Conservation (phyloP, 352 stramenopile genomes). For the Globisporangium okanoganense region DNA sequence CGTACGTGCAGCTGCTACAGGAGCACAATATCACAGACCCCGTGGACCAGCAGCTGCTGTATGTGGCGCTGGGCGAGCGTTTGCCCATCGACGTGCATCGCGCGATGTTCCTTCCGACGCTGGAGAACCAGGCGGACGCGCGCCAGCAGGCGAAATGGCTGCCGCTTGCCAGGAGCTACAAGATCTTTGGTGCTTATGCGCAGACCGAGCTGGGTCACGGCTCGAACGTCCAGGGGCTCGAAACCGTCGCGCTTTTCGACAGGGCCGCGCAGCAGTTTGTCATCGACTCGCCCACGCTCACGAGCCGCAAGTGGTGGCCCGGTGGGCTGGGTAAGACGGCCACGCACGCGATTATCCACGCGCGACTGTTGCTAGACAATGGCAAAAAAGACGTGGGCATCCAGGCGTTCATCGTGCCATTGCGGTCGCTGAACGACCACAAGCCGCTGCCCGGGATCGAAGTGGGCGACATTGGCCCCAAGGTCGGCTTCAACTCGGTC, state of each 20-base stretch:
- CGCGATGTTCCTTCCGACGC: conserved; percentile 61
- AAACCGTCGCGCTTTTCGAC: conserved; percentile 93
- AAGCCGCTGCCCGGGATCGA: conserved; percentile 81
- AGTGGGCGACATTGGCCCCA: conserved; percentile 90
- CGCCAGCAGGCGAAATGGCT: conserved; percentile 67
- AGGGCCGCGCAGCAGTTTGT: conserved; percentile 89
- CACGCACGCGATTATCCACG: conserved; percentile 92
- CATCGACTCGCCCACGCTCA: conserved; percentile 93
- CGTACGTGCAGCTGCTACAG: conserved; percentile 36
- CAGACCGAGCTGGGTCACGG: conserved; percentile 96
- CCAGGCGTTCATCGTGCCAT: conserved; percentile 92
- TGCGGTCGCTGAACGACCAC: conserved; percentile 81
- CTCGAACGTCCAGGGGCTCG: conserved; percentile 87
- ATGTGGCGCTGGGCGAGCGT: conserved; percentile 41
- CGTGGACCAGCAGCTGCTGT: conserved; percentile 32
- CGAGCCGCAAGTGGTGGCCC: conserved; percentile 95
- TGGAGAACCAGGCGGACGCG: conserved; percentile 61
- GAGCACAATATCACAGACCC: conserved; percentile 27
- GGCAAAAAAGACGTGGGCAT: conserved; percentile 72
- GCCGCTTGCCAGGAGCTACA: conserved; percentile 48
- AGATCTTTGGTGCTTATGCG: conserved; percentile 89
- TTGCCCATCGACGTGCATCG: conserved; percentile 49
- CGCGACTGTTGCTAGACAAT: conserved; percentile 58
- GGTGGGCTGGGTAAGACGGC: conserved; percentile 88
- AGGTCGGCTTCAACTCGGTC: conserved; percentile 89